A percentile compares a stretch with the other conserved stretches of the same genome.
Conservation (phyloP, 73 alveolate species). For the Uronychia setigera region DNA sequence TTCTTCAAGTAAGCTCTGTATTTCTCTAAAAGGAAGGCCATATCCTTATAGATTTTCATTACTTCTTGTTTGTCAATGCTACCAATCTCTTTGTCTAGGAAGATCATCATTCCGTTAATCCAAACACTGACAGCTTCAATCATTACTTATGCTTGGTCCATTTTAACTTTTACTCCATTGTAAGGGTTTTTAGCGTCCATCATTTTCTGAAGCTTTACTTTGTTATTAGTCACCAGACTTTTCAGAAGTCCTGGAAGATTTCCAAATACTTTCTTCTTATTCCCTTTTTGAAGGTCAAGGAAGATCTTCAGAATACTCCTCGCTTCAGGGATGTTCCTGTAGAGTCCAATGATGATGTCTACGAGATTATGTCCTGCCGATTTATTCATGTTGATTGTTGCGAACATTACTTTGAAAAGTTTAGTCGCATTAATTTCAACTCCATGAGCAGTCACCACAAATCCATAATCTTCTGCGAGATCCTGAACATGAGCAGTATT, state of each 20-base stretch:
- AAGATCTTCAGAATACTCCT: background rate
- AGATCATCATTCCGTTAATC: background rate
- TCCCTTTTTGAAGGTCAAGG: background rate
- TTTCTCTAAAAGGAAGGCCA: background rate
- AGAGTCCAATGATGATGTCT: background rate
- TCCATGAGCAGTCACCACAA: background rate
- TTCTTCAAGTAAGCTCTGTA: background rate
- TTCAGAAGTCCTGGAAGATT: background rate
- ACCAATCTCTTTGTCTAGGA: background rate
- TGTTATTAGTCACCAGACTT: background rate
- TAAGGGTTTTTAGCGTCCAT: background rate
- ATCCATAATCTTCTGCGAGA: background rate
- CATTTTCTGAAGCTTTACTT: background rate
- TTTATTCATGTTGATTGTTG: background rate
- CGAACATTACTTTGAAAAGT: background rate
- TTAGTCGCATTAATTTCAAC: background rate
- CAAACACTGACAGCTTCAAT: background rate
- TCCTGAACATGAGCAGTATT: background rate
- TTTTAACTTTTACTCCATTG: background rate
- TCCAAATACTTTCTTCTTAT: background rate
- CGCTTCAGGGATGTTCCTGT: background rate
- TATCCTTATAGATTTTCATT: background rate
- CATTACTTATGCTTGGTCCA: background rate
- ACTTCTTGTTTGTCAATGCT: background rate
- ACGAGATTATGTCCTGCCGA: background rate